A percentile compares a stretch with the other conserved stretches of the same genome.
These are phyloP conservation scores for Corniculantispora saksenae DNA, from an alignment of 2,329 filamentous ascomycete species.

Conservation along the genomic window DNA sequence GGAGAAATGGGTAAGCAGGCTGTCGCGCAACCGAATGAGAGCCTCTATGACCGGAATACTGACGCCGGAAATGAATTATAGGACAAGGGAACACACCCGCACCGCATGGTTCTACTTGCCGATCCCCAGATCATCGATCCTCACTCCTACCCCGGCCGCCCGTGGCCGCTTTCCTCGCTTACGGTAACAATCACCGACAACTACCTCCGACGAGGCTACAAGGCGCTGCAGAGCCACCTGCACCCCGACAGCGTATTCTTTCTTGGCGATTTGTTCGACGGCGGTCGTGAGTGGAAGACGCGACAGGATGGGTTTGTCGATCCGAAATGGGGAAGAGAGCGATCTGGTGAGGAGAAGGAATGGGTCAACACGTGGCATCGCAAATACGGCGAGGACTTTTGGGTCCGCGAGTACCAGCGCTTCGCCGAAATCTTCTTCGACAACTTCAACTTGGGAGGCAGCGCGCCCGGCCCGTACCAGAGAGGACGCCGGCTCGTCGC, in stretches of 20 bases:
- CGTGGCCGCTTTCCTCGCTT: conserved; percentile 57
- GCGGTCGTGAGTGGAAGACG: conserved; percentile 92
- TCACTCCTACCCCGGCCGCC: conserved; percentile 87
- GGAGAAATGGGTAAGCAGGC: conserved; percentile 80
- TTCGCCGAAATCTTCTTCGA: conserved; percentile 85
- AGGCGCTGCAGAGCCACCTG: conserved; percentile 71
- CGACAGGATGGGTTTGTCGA: conserved; percentile 59
- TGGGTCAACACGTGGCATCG: conserved; percentile 67
- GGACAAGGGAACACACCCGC: conserved; percentile 77
- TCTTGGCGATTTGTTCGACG: conserved; percentile 92
- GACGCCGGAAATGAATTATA: conserved; percentile 40
- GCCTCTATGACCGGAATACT: conserved; percentile 11
- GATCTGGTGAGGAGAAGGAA: conserved; percentile 53
- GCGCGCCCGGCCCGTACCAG: conserved; percentile 57
- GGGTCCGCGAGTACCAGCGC: conserved; percentile 81
- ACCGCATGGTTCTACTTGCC: conserved; percentile 81
- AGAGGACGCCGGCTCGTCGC: conserved; percentile 77
- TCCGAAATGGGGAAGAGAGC: conserved; percentile 56
- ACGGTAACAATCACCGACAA: conserved; percentile 74
- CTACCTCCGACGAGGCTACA: conserved; percentile 82
- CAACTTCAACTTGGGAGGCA: conserved; percentile 61
- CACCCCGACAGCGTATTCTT: conserved; percentile 89
- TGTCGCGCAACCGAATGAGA: not conserved
- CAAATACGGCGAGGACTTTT: conserved; percentile 78
- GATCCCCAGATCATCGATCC: conserved; percentile 92